A percentile compares a stretch with the other conserved stretches of the same genome.
Conservation (phyloP, 371 early-diverging fungal genomes). For the Rhizopus sp. region DNA sequence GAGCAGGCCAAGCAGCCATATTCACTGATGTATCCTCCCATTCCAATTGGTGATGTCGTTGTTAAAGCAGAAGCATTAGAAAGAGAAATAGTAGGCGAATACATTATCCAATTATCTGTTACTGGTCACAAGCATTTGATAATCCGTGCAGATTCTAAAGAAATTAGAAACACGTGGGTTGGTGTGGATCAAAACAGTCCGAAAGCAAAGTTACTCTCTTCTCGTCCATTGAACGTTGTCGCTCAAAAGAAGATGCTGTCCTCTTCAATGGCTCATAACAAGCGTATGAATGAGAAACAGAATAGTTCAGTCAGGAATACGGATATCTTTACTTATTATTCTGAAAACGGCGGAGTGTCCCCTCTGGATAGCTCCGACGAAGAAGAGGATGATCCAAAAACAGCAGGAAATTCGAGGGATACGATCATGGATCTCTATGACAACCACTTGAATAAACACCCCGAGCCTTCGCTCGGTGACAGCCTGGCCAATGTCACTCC, state of each 20-base stretch:
- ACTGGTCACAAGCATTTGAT: conserved; percentile 21
- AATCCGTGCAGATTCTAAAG: conserved; percentile 27
- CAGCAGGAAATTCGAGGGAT: conserved; percentile 20
- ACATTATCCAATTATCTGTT: conserved; percentile 21
- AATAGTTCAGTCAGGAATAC: conserved; percentile 8
- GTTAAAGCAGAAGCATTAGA: conserved; percentile 23
- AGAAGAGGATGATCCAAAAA: conserved; percentile 7
- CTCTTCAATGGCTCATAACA: background rate
- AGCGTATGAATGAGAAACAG: conserved; percentile 1
- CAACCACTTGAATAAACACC: conserved; percentile 19
- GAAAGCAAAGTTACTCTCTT: background rate
- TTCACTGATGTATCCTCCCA: conserved; percentile 26
- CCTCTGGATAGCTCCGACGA: conserved; percentile 32
- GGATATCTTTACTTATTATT: conserved; percentile 25
- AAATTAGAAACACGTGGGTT: conserved; percentile 32
- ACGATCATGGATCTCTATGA: conserved; percentile 49
- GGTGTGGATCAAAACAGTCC: conserved; percentile 21
- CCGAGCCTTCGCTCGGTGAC: background rate
- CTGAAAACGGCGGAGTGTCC: conserved; percentile 22
- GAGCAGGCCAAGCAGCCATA: conserved; percentile 12
- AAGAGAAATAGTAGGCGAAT: conserved; percentile 26
- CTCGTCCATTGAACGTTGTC: conserved; percentile 14
- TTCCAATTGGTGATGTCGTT: conserved; percentile 19
- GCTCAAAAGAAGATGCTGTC: conserved; percentile 19
- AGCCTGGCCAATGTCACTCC: conserved; percentile 15